Percentiles rank a stretch among this genome's conserved stretches.
Evolutionary conservation across 208 protist species (phyloP).

Genomic region (Leishmania arabica): DNA sequence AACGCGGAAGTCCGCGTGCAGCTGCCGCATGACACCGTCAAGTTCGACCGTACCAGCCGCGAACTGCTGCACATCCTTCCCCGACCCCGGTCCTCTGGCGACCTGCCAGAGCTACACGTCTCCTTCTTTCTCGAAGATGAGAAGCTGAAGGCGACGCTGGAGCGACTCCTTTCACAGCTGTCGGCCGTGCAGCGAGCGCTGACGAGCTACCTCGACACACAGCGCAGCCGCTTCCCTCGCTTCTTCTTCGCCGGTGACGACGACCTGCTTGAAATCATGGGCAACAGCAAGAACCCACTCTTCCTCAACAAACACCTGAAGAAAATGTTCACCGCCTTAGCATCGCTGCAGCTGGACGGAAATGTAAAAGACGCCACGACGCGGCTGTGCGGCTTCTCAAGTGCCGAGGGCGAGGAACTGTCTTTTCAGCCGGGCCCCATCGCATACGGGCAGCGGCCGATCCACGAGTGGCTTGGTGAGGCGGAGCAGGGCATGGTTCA

Average conservation of each 20-base stretch:
- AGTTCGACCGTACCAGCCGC: conserved; percentile 94
- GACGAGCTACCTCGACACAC: conserved; percentile 97
- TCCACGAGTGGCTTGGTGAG: conserved; percentile 95
- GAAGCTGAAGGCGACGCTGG: conserved; percentile 88
- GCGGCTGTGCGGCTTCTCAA: conserved; percentile 90
- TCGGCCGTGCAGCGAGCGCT: conserved; percentile 97
- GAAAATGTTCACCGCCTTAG: conserved; percentile 99
- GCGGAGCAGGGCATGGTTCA: conserved; percentile 92
- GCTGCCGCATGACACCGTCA: conserved; percentile 93
- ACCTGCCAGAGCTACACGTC: conserved; percentile 53
- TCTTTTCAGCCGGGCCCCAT: conserved; percentile 57
- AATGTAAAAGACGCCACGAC: conserved; percentile 20
- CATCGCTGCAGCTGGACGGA: conserved; percentile 60
- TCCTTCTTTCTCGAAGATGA: conserved; percentile 94
- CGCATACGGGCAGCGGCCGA: conserved; percentile 56
- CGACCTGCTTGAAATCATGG: conserved; percentile 99
- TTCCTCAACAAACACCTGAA: conserved; percentile 97
- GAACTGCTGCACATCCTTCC: conserved; percentile 96
- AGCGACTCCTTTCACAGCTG: conserved; percentile 93
- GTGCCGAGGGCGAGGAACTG: conserved; percentile 94
- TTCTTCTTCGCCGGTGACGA: conserved; percentile 99
- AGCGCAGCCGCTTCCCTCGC: conserved; percentile 97
- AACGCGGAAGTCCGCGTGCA: conserved; percentile 95
- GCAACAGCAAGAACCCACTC: conserved; percentile 94
- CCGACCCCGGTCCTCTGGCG: conserved; percentile 62